Evolutionary conservation across 2,329 filamentous ascomycete species (phyloP).

Genomic region (Fusarium mundagurra): DNA sequence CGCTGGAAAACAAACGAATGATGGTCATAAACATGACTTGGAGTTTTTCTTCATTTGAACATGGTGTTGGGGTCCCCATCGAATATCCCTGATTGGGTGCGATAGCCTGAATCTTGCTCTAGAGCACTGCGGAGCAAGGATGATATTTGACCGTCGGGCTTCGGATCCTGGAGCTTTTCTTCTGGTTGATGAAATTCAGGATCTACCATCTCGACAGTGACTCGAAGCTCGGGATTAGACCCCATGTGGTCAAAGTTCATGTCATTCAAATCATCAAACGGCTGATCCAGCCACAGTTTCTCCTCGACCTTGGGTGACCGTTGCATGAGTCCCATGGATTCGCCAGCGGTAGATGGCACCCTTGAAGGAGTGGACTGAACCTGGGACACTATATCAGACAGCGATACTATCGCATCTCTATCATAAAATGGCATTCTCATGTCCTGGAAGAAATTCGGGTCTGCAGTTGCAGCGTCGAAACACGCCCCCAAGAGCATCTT

Average conservation of each 20-base stretch:
- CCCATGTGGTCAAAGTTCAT: conserved; percentile 14
- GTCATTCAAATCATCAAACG: background rate
- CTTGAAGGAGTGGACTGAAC: conserved; percentile 23
- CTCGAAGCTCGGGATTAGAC: conserved; percentile 11
- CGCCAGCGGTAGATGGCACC: conserved; percentile 25
- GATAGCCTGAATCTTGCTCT: conserved; percentile 26
- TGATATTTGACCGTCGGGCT: background rate
- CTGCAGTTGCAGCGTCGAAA: background rate
- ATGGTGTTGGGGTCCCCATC: conserved; percentile 1
- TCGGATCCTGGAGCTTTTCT: background rate
- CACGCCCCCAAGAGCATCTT: background rate
- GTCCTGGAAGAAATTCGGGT: background rate
- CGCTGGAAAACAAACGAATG: background rate
- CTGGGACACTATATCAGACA: background rate
- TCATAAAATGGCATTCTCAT: background rate
- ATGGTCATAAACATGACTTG: background rate
- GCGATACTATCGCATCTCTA: background rate
- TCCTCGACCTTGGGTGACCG: conserved; percentile 14
- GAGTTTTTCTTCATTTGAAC: conserved; percentile 3
- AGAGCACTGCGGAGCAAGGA: background rate
- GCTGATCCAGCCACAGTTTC: background rate
- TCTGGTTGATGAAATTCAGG: conserved; percentile 4
- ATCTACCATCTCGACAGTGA: background rate
- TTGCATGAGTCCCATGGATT: conserved; percentile 3
- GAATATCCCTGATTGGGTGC: background rate